Evolutionary conservation across 768 basidiomycete species (phyloP), one percentile per base, ranked within the genome.

Genomic region (Hydnomerulius pinastri): DNA sequence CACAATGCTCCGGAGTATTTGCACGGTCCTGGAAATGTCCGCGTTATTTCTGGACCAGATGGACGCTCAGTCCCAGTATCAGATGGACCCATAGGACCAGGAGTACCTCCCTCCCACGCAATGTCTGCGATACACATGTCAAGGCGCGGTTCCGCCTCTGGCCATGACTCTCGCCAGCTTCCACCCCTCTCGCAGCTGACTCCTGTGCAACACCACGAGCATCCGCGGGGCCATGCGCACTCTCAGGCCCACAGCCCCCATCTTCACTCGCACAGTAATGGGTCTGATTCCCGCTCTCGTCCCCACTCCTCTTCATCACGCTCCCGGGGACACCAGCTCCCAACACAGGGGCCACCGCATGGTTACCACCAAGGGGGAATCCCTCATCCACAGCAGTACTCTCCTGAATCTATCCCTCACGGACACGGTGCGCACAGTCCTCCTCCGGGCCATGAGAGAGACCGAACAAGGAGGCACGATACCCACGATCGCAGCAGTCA

Each of bases 361-460:
- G 60, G 56, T 17, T 68, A 70, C 28, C 67, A 64, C 25, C 72
- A 72, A 50, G 58, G 73, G 8, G 75, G 72, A 38, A 63, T 72
- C 35, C 59, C 68, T 50, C 76, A 73, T 50, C 67, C 74, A 5
- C 73, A 75, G 35, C 80, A 73, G 42, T 80, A 80, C 62, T 41
- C 69, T 29, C 62, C 74, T n/a, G 82, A 83, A 35, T 55, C 65
- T 43, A 56, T 73, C 17, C 66, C 79, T 33, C 68, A 73, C 39
- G 78, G 75, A 54, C 79, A 76, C 54, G 68, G 56, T 18, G 60
- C 76, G 54, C 77, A 77, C 51, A 82, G 80, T 55, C 81, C 80
- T 20, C 75, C 77, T 35, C 66, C 76, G 27, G 61, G 61, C 20
- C 69, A 76, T 21, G 80, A 73, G 24, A 53, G 71, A 47, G 72